Evolutionary conservation across 2,329 filamentous ascomycete genomes (phyloP), one percentile per base, ranked within the genome.

Genomic region (Cercospora sp.): DNA sequence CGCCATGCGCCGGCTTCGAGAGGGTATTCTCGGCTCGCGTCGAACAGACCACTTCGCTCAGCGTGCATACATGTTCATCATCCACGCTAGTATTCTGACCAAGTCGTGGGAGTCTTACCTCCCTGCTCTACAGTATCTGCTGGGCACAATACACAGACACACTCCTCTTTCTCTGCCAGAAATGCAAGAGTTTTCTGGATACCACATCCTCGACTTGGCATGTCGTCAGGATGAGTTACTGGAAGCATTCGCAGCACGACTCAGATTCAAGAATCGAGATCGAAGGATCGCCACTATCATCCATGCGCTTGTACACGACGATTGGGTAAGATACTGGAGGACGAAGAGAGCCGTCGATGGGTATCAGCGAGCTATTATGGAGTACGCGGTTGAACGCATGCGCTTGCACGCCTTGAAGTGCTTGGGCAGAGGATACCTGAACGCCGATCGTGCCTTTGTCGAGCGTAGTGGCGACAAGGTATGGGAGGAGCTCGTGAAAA

Each of bases 21-120:
- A 99, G 82, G 94, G 90, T 26, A 90, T 98, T 59, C 88, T 97
- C 2, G 92, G 92, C 12, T 89, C 91, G 8, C 88, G 89, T 63
- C 88, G 94, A 21, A 83, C 85, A 40, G 91, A 97, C 77, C 84
- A 87, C 63, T 99, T 99, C 80, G 90, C 94, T 1, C 88, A 91
- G n/a, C 89, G 93, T 73, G 92, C 90, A 16, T 97, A 98, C 80
- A 88, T 97, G 70, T 98, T 98, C 83, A 93, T 92, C 75, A 92
- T 97, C 74, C 90, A 94, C 65, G 85, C 94, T 28, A 89, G 91
- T 26, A 90, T 99, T 70, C 86, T 97, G 37, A 88, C 91, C 66
- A 88, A 89, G 71, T 90, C 96, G 74, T 91, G 90, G 73, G 92
- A 97, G 73, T 93, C 93, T 1, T 99, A 98, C 79, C 90, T 94